Conservation (phyloP, 805 yeast species). For the Sugiyamaella valdiviana region DNA sequence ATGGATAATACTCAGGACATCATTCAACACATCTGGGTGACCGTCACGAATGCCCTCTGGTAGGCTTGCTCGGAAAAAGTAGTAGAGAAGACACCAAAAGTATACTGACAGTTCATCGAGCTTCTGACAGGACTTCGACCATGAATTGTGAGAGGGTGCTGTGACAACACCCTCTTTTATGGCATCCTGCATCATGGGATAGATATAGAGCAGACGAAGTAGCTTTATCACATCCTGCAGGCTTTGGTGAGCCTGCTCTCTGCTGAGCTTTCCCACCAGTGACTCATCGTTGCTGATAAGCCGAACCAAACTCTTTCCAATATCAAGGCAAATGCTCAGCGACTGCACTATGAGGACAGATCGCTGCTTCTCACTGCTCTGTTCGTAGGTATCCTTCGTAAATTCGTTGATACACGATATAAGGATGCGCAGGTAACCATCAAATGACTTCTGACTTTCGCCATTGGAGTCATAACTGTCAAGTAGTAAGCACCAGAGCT, state of each 20-base stretch:
- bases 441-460: conserved; percentile 45
- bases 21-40: conserved; percentile 30
- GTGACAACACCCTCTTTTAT: conserved; percentile 26
- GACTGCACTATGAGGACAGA: conserved; percentile 42
- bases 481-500: conserved; percentile 69
- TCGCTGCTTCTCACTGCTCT: conserved; percentile 33
- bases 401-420: conserved; percentile 39
- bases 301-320: conserved; percentile 32
- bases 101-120: conserved; percentile 29
- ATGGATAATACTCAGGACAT: conserved; percentile 58
- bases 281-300: conserved; percentile 20
- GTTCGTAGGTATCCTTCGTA: conserved; percentile 23
- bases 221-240: conserved; percentile 23
- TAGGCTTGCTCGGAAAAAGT: conserved; percentile 34
- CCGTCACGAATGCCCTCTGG: conserved; percentile 15
- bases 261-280: conserved; percentile 12
- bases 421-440: conserved; percentile 39
- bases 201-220: conserved; percentile 32
- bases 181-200: conserved; percentile 33
- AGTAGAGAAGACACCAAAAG: conserved; percentile 34
- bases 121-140: conserved; percentile 26
- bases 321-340: conserved; percentile 49
- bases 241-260: conserved; percentile 5
- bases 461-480: conserved; percentile 42
- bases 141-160: conserved; percentile 28